A percentile compares a stretch with the other conserved stretches of the same genome.
These are phyloP conservation scores for Mortierella sp. DNA, from an alignment of 371 early-diverging fungal genomes.

Conservation along the genomic window DNA sequence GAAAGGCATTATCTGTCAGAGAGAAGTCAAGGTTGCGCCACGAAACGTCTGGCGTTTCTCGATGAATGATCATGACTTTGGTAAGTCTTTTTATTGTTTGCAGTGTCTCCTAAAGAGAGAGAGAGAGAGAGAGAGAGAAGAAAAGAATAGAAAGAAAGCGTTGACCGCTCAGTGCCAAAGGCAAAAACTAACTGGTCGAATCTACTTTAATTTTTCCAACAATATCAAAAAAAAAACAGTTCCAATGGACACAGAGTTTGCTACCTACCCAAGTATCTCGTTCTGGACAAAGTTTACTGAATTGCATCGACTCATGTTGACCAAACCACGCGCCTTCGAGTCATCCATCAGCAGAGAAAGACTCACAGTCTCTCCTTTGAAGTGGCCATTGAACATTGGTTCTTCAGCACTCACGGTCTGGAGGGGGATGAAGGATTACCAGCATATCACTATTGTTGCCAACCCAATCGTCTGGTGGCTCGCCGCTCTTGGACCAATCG, in stretches of 20 bases:
- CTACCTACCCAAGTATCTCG: constrained; percentile 14
- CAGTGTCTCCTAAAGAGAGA: background rate
- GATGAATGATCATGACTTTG: background rate
- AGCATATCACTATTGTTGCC: constrained; percentile 19
- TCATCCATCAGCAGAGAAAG: background rate
- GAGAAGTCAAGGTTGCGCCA: background rate
- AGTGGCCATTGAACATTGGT: constrained; percentile 8
- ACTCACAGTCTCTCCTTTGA: background rate
- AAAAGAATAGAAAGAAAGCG: no score
- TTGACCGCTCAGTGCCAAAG: no score
- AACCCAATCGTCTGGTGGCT: constrained; percentile 28
- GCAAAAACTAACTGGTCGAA: no score
- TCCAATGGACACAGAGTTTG: constrained; percentile 20
- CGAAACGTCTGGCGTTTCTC: background rate
- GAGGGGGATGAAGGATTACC: background rate
- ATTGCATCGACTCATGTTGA: constrained; percentile 18
- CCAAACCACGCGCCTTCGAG: constrained; percentile 13
- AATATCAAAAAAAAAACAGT: constrained; percentile 15
- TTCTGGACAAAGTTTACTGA: constrained; percentile 23
- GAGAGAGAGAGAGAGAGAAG: no score
- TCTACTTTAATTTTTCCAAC: no score
- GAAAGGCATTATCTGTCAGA: background rate
- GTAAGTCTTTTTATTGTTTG: background rate
- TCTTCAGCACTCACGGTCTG: no score
- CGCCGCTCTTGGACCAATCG: constrained; percentile 8